These are phyloP conservation scores for Phytophthora aleatoria DNA, from an alignment of 352 stramenopile species.

Conservation along the genomic window DNA sequence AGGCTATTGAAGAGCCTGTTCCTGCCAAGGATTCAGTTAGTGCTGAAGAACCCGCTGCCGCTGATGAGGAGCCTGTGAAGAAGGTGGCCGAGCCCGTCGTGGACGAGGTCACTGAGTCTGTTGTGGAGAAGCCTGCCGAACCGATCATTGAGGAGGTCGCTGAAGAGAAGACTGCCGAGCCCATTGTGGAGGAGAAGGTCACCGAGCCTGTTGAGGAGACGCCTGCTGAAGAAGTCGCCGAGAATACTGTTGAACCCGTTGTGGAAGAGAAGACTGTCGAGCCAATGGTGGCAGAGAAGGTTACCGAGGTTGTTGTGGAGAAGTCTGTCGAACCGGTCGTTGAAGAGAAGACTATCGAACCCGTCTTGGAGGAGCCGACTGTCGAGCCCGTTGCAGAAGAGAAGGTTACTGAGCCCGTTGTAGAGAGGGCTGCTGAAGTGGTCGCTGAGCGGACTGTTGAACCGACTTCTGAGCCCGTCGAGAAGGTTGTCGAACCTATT, in stretches of 20 bases:
- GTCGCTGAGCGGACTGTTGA: not conserved
- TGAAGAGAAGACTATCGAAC: not conserved
- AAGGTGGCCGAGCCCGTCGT: not conserved
- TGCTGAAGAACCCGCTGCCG: not conserved
- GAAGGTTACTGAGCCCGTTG: not conserved
- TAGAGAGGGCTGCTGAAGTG: not conserved
- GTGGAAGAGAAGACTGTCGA: not conserved
- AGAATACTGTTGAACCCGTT: not conserved
- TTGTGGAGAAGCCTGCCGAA: not conserved
- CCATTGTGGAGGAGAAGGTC: not conserved
- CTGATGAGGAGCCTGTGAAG: not conserved
- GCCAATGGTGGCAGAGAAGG: not conserved
- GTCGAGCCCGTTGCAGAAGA: not conserved
- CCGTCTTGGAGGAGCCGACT: not conserved
- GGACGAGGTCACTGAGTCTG: not conserved
- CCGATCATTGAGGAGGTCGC: not conserved
- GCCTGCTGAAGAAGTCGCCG: not conserved
- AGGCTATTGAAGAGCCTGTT: constrained; percentile 1
- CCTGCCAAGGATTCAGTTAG: not conserved
- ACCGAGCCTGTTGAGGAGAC: not conserved
- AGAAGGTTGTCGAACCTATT: constrained; percentile 2
- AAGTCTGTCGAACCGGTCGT: not conserved
- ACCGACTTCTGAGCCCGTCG: not conserved
- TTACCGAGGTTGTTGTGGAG: not conserved
- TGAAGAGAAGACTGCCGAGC: not conserved